A percentile compares a stretch with the other conserved stretches of the same genome.
Evolutionary conservation across 805 yeast genomes (phyloP).

Genomic region (Barnettozyma salicaria): DNA sequence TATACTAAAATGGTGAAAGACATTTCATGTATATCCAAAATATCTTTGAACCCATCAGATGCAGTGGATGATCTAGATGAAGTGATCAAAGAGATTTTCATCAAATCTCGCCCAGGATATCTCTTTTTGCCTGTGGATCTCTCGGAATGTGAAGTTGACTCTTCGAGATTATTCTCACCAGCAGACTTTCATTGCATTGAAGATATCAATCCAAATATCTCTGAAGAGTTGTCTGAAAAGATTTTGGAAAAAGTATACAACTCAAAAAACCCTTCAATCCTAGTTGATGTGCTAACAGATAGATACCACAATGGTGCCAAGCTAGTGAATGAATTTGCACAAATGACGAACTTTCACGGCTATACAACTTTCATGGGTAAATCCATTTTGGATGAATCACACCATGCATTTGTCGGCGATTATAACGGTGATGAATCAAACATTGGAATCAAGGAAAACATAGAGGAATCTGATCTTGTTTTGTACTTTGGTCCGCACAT

Average conservation of each 20-base stretch:
- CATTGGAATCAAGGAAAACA: slow-evolving; percentile 41
- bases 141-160: slow-evolving; percentile 39
- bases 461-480: slow-evolving; percentile 57
- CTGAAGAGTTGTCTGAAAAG: slow-evolving; percentile 33
- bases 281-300: slow-evolving; percentile 66
- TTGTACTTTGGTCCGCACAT: slow-evolving; percentile 62
- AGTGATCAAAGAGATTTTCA: slow-evolving; percentile 50
- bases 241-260: slow-evolving; percentile 47
- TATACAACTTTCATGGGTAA: slow-evolving; percentile 66
- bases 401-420: slow-evolving; percentile 58
- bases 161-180: slow-evolving; percentile 32
- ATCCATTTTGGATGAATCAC: slow-evolving; percentile 66
- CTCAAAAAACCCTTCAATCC: slow-evolving; percentile 53
- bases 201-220: slow-evolving; percentile 22
- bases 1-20: slow-evolving; percentile 59
- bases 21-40: slow-evolving; percentile 50
- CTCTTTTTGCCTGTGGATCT: slow-evolving; percentile 71
- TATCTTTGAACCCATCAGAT: slow-evolving; percentile 36
- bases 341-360: slow-evolving; percentile 40
- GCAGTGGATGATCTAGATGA: slow-evolving; percentile 62
- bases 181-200: slow-evolving; percentile 23
- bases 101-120: slow-evolving; percentile 73
- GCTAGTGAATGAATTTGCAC: slow-evolving; percentile 43
- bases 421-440: slow-evolving; percentile 59
- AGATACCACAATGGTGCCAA: slow-evolving; percentile 46